phyloP scores from a whole-genome alignment of 2,329 filamentous ascomycete genomes.

The Alternaria tenuissima region DNA sequence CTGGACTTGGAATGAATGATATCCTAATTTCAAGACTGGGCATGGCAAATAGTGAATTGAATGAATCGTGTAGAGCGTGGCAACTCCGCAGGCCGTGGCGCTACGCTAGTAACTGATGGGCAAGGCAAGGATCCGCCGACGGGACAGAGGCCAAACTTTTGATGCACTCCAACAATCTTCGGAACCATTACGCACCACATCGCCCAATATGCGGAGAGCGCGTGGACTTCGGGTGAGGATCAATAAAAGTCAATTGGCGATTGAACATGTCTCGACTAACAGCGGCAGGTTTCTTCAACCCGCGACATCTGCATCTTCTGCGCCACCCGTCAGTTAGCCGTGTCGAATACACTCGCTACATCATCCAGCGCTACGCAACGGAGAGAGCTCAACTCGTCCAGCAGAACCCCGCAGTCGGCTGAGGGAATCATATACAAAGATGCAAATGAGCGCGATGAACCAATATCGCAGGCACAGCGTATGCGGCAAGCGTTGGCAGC shows the following conservation, averaged over 20 bases:
- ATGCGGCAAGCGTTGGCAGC: constrained; percentile 38
- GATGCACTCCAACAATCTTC: constrained; percentile 11
- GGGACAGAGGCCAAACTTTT: constrained; percentile 30
- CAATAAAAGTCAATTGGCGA: not conserved
- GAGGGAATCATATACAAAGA: constrained; percentile 40
- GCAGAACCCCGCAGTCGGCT: constrained; percentile 41
- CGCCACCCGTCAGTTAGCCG: constrained; percentile 45
- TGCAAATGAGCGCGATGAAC: constrained; percentile 24
- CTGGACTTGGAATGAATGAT: not conserved
- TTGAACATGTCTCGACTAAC: constrained; percentile 10
- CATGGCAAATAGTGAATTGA: not conserved
- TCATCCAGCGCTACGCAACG: constrained; percentile 34
- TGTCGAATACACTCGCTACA: constrained; percentile 25
- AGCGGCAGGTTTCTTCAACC: constrained; percentile 41
- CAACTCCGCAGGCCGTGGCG: not conserved
- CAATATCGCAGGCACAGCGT: constrained; percentile 37
- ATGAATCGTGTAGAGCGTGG: not conserved
- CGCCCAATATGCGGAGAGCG: constrained; percentile 41
- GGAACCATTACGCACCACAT: constrained; percentile 10
- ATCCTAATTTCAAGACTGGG: not conserved
- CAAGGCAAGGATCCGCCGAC: constrained; percentile 22
- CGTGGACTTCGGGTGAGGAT: constrained; percentile 39
- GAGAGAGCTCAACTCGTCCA: constrained; percentile 45
- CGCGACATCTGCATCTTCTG: constrained; percentile 52
- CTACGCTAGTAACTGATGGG: not conserved